Conservation (phyloP, 768 basidiomycete genomes). For the Lanmaoa rubissima region DNA sequence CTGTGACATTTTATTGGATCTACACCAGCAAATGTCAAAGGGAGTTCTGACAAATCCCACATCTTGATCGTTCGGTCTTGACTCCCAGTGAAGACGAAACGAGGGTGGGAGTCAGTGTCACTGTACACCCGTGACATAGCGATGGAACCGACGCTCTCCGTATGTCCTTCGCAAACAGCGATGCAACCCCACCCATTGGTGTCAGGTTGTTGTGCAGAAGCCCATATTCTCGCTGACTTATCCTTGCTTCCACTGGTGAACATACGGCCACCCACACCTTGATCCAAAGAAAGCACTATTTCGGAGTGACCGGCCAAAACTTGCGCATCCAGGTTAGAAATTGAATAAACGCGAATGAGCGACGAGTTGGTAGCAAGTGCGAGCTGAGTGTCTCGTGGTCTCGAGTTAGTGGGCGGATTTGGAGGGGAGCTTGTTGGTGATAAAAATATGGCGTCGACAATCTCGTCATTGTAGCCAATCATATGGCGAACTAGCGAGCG, state of each 20-base stretch:
- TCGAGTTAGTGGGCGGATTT: constrained; percentile 16
- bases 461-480: constrained; percentile 97
- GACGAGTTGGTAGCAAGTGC: constrained; percentile 98
- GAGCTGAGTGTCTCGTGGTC: constrained; percentile 61
- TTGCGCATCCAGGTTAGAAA: constrained; percentile 73
- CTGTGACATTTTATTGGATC: constrained; percentile 42
- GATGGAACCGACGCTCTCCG: constrained; percentile 90
- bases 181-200: constrained; percentile 55
- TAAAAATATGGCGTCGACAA: constrained; percentile 86
- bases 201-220: constrained; percentile 22
- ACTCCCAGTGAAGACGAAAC: constrained; percentile 91
- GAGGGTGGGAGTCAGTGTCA: constrained; percentile 32
- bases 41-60: constrained; percentile 81
- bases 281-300: constrained; percentile 85
- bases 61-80: constrained; percentile 98
- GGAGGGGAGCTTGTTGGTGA: constrained; percentile 37
- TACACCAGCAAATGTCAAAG: constrained; percentile 28
- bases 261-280: constrained; percentile 59
- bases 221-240: constrained; percentile 84
- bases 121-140: constrained; percentile 59
- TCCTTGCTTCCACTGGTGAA: constrained; percentile 96
- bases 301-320: constrained; percentile 88
- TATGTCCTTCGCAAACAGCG: constrained; percentile 88
- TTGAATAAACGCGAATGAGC: constrained; percentile 86
- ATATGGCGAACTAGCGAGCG: constrained; percentile 71